Evolutionary conservation across 2,329 filamentous ascomycete genomes (phyloP).

Genomic region (Epichloe coenophiala): DNA sequence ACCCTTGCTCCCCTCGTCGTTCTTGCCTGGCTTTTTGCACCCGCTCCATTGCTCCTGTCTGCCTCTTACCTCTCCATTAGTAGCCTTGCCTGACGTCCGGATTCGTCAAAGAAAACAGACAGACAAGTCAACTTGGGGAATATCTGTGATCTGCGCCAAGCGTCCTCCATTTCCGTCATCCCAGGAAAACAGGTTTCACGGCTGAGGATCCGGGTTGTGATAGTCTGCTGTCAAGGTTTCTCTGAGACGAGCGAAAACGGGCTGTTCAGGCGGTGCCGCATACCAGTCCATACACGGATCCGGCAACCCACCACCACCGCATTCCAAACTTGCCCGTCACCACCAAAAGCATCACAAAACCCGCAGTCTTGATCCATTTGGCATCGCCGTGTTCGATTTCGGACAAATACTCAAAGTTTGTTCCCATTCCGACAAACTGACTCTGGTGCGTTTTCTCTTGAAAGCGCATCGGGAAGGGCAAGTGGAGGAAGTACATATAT

Average conservation of each 20-base stretch:
- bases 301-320: slow-evolving; percentile 1
- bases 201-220: background rate
- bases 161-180: background rate
- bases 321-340: slow-evolving; percentile 2
- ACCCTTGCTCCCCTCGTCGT: background rate
- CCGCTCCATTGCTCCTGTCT: background rate
- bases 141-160: background rate
- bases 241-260: slow-evolving; percentile 3
- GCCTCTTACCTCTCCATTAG: background rate
- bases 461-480: background rate
- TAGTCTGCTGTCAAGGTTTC: background rate
- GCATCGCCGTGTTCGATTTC: slow-evolving; percentile 2
- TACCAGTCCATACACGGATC: slow-evolving; percentile 5
- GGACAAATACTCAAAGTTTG: background rate
- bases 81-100: background rate
- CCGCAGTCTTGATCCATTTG: background rate
- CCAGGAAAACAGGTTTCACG: background rate
- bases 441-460: background rate
- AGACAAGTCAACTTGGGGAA: background rate
- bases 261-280: slow-evolving; percentile 3
- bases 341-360: slow-evolving; percentile 1
- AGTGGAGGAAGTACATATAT: slow-evolving; percentile 2
- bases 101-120: background rate
- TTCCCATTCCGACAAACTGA: background rate
- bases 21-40: background rate